phyloP scores from a whole-genome alignment of 306 rosid genomes.

The Acacia melanoxylon region DNA sequence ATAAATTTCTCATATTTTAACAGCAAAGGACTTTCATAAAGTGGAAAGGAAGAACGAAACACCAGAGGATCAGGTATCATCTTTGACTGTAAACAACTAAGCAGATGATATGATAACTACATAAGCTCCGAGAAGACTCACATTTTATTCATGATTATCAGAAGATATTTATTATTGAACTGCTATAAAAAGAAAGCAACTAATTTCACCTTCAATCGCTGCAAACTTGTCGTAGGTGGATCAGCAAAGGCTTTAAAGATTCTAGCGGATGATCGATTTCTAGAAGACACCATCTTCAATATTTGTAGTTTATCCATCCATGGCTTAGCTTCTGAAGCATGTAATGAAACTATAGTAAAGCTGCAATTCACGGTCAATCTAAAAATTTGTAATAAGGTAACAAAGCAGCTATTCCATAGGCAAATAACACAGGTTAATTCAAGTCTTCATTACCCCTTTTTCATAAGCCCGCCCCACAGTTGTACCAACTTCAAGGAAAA shows the following conservation, averaged over 20 bases:
- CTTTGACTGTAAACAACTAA: neutral
- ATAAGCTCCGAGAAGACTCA: neutral
- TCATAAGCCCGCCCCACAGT: neutral
- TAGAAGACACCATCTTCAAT: slow-evolving; percentile 57
- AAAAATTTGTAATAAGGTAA: neutral
- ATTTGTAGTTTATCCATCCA: slow-evolving; percentile 85
- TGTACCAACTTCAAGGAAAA: neutral
- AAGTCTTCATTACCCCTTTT: neutral
- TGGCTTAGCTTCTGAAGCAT: slow-evolving; percentile 62
- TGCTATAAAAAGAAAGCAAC: neutral
- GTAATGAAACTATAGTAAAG: slow-evolving; percentile 4
- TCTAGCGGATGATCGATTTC: slow-evolving; percentile 57
- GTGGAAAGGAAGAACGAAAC: neutral
- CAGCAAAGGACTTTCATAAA: neutral
- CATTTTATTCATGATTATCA: neutral
- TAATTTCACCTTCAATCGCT: slow-evolving; percentile 80
- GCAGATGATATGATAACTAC: neutral
- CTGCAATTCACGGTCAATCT: neutral
- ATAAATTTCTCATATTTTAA: neutral
- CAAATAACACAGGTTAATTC: neutral
- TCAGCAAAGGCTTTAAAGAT: slow-evolving; percentile 97
- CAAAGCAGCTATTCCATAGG: neutral
- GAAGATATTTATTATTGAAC: neutral
- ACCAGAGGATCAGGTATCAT: neutral
- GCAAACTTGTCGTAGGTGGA: slow-evolving; percentile 96